phyloP scores from a whole-genome alignment of 2,329 filamentous ascomycete species.

The Epichloe aotearoae region DNA sequence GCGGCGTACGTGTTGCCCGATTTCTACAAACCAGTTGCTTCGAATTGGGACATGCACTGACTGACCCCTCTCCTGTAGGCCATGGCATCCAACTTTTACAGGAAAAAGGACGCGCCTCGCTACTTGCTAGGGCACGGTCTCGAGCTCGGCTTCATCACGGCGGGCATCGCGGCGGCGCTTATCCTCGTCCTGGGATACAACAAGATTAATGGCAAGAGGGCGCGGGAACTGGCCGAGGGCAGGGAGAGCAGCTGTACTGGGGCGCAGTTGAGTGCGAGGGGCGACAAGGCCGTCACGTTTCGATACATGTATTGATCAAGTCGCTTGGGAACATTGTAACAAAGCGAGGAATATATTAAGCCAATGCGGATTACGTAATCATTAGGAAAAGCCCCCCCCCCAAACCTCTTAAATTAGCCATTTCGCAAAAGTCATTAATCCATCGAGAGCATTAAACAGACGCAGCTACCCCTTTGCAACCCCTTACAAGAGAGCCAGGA shows the following conservation, averaged over 20 bases:
- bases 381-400: too few relatives aligned
- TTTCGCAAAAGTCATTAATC: too few relatives aligned
- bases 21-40: not conserved
- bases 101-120: constrained; percentile 32
- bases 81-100: constrained; percentile 62
- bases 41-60: too few relatives aligned
- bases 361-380: too few relatives aligned
- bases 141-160: constrained; percentile 34
- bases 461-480: too few relatives aligned
- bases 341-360: too few relatives aligned
- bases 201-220: constrained; percentile 44
- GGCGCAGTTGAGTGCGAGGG: constrained; percentile 42
- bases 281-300: constrained; percentile 50
- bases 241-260: constrained; percentile 24
- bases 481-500: not conserved
- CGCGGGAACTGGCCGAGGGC: constrained; percentile 27
- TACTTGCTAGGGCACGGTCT: constrained; percentile 37
- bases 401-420: too few relatives aligned
- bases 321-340: too few relatives aligned
- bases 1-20: constrained; percentile 27
- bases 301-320: constrained; percentile 38
- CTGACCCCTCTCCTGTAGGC: constrained; percentile 27
- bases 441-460: too few relatives aligned
- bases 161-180: constrained; percentile 30
- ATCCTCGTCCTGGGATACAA: constrained; percentile 37